Evolutionary conservation across 345 rosid species (phyloP), one percentile per base, ranked within the genome.

Genomic region (Lenwebbia sp.): DNA sequence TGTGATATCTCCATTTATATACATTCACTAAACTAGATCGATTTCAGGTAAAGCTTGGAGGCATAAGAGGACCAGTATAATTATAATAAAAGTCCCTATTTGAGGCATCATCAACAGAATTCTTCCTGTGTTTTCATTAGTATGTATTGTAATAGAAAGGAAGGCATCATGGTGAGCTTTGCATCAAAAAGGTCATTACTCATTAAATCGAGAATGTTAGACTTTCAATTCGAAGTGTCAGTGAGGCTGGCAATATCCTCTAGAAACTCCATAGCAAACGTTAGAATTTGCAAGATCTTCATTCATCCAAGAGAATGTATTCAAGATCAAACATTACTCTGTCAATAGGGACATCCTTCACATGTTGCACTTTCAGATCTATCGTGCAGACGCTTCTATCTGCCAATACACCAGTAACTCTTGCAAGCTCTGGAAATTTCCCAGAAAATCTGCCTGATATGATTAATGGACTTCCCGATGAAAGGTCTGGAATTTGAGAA

Each of bases 381-480:
- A 89, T 76, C 13, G 82, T 86, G 55, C 90, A 92, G 83, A 90
- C 87, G 86, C 89, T 93, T 91, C 85, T 82, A 88, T 97, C 96
- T 84, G 95, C 98, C 65, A 92, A 85, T 76, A 83, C 85, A 86
- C 98, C 98, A 85, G 88, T 88, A 86, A 94, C 90, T 89, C 92
- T 90, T 75, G 94, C 84, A 86, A 82, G 87, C 84, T 92, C 98
- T 2, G 95, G 96, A 78, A 96, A 92, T 54, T 90, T 83, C 60
- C 98, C 99, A 25, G 83, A 85, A 88, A 90, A 96, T 91, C 97
- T 94, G 87, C 99, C 99, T 37, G 90, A 92, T 76, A 95, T 74
- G 56, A 94, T 89, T 91, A 94, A 90, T 26, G 95, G 95, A 83
- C 91, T 87, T 85, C 92, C 95, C 2, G 88, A 89, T 82, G 94